Evolutionary conservation across 2,329 filamentous ascomycete species (phyloP).

Genomic region (Delphinella strobiligena): DNA sequence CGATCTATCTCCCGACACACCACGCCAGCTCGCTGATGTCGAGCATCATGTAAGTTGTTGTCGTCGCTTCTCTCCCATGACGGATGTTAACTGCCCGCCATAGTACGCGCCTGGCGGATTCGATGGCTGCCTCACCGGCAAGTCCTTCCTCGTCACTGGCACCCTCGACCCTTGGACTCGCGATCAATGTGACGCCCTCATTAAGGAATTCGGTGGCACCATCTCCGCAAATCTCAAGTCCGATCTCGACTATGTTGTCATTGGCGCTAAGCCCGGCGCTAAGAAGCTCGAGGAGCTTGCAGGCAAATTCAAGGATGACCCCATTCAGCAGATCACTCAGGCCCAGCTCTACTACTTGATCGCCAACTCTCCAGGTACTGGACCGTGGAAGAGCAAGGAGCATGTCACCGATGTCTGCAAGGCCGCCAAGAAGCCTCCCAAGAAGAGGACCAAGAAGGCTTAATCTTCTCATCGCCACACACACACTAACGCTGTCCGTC

Average conservation of each 20-base stretch:
- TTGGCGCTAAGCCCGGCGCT: constrained; percentile 8
- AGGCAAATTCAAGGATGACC: not conserved
- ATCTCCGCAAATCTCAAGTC: constrained; percentile 2
- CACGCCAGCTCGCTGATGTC: not conserved
- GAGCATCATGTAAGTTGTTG: not conserved
- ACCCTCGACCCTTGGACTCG: constrained; percentile 8
- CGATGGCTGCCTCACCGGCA: constrained; percentile 1
- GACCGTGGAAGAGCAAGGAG: not conserved
- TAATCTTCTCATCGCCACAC: too few species aligned
- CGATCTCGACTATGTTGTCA: constrained; percentile 5
- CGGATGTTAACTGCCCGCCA: not conserved
- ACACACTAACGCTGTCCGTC: too few species aligned
- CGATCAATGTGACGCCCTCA: constrained; percentile 5
- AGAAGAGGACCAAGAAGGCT: not conserved
- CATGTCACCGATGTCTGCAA: not conserved
- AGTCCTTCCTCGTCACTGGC: constrained; percentile 8
- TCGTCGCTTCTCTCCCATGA: too few species aligned
- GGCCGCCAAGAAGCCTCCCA: not conserved
- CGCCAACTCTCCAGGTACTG: not conserved
- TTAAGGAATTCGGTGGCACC: constrained; percentile 8
- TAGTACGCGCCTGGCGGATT: constrained; percentile 4
- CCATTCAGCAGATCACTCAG: not conserved
- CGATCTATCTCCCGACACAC: not conserved
- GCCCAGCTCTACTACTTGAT: not conserved
- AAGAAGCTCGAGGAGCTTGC: not conserved